Percentiles rank a stretch among this genome's conserved stretches.
Evolutionary conservation across 306 rosid genomes (phyloP).

Genomic region (Astragalus glycyphyllos): DNA sequence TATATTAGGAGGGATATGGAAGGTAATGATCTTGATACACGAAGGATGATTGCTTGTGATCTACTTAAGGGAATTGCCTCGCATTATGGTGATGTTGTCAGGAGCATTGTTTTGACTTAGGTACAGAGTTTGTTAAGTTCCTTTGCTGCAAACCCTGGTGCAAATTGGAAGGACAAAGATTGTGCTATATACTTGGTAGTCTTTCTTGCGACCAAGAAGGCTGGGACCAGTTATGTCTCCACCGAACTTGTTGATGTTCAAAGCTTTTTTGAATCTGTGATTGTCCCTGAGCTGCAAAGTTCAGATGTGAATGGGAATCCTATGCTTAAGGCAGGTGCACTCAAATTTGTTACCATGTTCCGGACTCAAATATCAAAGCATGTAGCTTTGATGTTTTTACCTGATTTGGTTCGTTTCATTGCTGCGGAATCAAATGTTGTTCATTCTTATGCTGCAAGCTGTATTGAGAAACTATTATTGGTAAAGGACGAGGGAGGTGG

Average conservation of each 20-base stretch:
- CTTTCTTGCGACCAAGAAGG: constrained; percentile 90
- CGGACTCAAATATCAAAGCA: constrained; percentile 75
- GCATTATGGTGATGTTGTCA: constrained; percentile 60
- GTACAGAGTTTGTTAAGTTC: constrained; percentile 73
- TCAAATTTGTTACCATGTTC: constrained; percentile 89
- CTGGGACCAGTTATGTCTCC: constrained; percentile 77
- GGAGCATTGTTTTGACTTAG: constrained; percentile 68
- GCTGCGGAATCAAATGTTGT: constrained; percentile 86
- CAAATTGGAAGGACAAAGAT: constrained; percentile 96
- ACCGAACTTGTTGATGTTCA: constrained; percentile 93
- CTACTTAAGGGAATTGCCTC: constrained; percentile 62
- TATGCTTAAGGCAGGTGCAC: constrained; percentile 96
- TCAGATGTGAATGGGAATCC: constrained; percentile 77
- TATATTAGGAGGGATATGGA: constrained; percentile 97
- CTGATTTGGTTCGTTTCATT: constrained; percentile 81
- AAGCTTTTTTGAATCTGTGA: constrained; percentile 81
- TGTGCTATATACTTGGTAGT: constrained; percentile 95
- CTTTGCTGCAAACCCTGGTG: constrained; percentile 57
- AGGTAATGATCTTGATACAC: constrained; percentile 96
- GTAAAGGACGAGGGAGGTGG: constrained; percentile 80
- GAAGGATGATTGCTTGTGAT: constrained; percentile 98
- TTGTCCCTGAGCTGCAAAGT: constrained; percentile 82
- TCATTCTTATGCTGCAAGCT: constrained; percentile 95
- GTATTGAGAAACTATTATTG: constrained; percentile 90
- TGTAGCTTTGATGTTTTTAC: constrained; percentile 61